Conservation (phyloP, 305 asterid genomes). For the Fraxinus nigra region DNA sequence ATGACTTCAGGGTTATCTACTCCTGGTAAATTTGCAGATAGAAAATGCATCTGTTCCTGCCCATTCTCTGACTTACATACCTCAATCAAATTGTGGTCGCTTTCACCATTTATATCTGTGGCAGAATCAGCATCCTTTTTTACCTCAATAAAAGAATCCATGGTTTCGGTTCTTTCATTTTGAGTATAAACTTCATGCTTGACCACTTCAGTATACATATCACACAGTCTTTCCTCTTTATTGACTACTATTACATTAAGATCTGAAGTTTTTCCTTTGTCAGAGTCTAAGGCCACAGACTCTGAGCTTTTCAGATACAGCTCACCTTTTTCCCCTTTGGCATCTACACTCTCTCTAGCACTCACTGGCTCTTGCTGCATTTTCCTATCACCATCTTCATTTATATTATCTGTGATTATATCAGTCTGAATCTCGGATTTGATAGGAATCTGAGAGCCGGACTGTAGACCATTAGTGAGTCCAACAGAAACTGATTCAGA, state of each 20-base stretch:
- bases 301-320: background rate
- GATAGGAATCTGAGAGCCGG: constrained; percentile 7
- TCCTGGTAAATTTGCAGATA: constrained; percentile 20
- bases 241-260: constrained; percentile 18
- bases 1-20: constrained; percentile 17
- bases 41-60: constrained; percentile 19
- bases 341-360: constrained; percentile 19
- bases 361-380: constrained; percentile 19
- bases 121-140: constrained; percentile 27
- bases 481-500: constrained; percentile 33
- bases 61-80: background rate
- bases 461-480: constrained; percentile 19
- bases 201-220: constrained; percentile 26
- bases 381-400: constrained; percentile 21
- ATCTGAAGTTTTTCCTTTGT: constrained; percentile 27
- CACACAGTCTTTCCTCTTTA: constrained; percentile 23
- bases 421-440: constrained; percentile 24
- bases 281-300: constrained; percentile 23
- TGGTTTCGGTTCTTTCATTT: constrained; percentile 23
- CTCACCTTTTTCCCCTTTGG: constrained; percentile 27
- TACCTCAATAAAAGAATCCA: constrained; percentile 22
- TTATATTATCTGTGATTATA: constrained; percentile 9
- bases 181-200: constrained; percentile 28
- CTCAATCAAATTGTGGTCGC: constrained; percentile 13
- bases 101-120: background rate